phyloP scores from a whole-genome alignment of 805 yeast genomes.

The Ogataea sp. region DNA sequence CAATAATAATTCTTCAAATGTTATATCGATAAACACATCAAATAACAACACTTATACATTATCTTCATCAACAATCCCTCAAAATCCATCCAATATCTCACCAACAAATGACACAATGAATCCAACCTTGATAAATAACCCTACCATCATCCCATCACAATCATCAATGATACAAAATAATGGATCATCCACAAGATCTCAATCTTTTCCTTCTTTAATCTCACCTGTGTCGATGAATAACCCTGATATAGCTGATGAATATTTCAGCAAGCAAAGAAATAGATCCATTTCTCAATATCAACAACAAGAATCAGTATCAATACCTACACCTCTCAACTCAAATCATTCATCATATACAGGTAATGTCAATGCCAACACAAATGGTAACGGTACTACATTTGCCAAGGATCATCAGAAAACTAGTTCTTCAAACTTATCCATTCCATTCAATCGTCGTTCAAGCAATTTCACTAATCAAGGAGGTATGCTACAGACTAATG shows the following conservation, averaged over 20 bases:
- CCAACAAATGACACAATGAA: neutral
- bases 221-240: neutral
- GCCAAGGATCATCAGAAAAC: neutral
- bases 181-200: neutral
- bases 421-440: neutral
- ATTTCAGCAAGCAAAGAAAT: slow-evolving; percentile 2
- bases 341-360: too few species aligned
- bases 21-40: neutral
- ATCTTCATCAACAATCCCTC: neutral
- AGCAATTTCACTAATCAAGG: neutral
- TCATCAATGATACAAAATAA: neutral
- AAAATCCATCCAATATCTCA: neutral
- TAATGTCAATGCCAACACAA: too few species aligned
- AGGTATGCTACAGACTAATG: too few species aligned
- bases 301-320: neutral
- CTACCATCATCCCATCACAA: neutral
- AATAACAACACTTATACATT: too few species aligned
- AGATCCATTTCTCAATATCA: neutral
- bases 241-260: slow-evolving; percentile 3
- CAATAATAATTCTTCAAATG: neutral
- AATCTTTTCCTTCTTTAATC: neutral
- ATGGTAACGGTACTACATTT: neutral
- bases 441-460: neutral
- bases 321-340: neutral
- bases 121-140: neutral